Base-by-base conservation (phyloP, 108 stramenopile genomes). In the Nannochloropsis granulata region DNA sequence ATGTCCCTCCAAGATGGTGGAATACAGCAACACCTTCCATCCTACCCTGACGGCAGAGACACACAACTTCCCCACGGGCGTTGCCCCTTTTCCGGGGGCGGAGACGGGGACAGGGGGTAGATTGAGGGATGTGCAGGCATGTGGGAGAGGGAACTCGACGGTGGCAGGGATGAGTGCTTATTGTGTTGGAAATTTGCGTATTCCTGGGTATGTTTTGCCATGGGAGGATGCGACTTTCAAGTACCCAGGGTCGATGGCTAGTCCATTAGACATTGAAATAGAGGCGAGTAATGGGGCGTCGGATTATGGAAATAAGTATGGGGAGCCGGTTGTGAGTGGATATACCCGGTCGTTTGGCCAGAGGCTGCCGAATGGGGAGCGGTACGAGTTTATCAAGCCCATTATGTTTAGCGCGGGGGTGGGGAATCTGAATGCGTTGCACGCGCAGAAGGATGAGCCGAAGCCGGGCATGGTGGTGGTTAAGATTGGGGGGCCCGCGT, bases 251-350 rank as follows among this genome's bases (percentile, higher is more conserved):
- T 94, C 95, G 87, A 89, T 97, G 83, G 97, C 97, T 21, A 82
- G 90, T 43, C 98, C 98, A 3, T 86, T 97, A 25, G 91, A 95
- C 44, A 99, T 99, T 89, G 93, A 94, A 86, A 92, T 97, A 78
- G 91, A 96, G 81, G 98, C 97, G 3, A 94, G 93, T 89, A 94
- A 99, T 88, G 98, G 98, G 78, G 97, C 98, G 44, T 94, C 94
- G 24, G 98, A 99, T 90, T 99, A 99, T 88, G 98, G 98, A n/a
- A 99, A 99, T 92, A 99, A 99, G 89, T 99, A 94, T 83, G 98
- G 98, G 23, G 98, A 99, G 88, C 98, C 98, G 46, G 97, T 99
- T 24, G 92, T 99, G 44, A 90, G 92, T 85, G 98, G 98, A 21
- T 99, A 96, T 89, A 94, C 96, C 21, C 91, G 98, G 3, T 94